Evolutionary conservation across 306 rosid species (phyloP).

Genomic region (Quercus engelmannii): DNA sequence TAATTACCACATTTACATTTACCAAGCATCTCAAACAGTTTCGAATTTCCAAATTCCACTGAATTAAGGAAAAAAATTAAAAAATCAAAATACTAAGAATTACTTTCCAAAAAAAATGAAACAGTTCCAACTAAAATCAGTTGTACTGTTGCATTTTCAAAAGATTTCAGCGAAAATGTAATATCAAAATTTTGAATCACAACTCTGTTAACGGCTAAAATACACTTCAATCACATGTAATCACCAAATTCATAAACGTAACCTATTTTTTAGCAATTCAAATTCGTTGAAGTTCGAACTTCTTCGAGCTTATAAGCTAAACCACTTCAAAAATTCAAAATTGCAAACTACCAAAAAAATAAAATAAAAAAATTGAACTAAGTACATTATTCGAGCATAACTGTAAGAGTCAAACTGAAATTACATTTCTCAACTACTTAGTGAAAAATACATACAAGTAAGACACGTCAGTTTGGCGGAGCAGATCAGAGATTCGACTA

Average conservation of each 20-base stretch:
- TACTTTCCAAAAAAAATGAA: not conserved
- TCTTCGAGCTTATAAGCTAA: not conserved
- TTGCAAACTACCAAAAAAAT: not conserved
- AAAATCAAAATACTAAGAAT: not conserved
- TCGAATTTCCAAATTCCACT: not conserved
- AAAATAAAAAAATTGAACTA: no score
- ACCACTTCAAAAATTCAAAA: constrained; percentile 3
- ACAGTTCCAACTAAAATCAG: not conserved
- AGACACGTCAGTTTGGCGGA: constrained; percentile 76
- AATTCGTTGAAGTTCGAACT: not conserved
- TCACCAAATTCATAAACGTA: not conserved
- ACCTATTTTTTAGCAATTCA: not conserved
- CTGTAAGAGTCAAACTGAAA: not conserved
- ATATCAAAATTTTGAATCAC: not conserved
- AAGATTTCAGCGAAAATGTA: not conserved
- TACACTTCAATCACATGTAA: not conserved
- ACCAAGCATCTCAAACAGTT: not conserved
- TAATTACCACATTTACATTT: not conserved
- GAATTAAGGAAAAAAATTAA: not conserved
- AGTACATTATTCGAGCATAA: not conserved
- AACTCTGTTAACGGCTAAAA: not conserved
- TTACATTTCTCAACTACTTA: not conserved
- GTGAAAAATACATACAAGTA: constrained; percentile 60
- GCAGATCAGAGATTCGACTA: constrained; percentile 78
- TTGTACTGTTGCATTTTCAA: not conserved